Evolutionary conservation across 768 basidiomycete genomes (phyloP).

Genomic region (Leccinellum albellum): DNA sequence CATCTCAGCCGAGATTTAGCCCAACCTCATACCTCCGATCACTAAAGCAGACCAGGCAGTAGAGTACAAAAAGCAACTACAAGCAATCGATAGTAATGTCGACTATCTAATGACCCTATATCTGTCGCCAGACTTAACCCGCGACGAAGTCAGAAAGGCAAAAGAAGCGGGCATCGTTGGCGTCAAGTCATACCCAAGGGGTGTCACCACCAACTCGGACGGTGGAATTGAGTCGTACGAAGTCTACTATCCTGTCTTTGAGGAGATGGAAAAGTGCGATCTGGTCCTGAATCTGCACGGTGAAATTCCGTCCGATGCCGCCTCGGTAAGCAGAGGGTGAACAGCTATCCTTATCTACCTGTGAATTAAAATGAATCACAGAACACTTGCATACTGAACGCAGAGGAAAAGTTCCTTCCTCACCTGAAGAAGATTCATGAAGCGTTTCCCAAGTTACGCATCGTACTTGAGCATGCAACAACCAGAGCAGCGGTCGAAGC

Average conservation of each 20-base stretch:
- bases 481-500: slow-evolving; percentile 87
- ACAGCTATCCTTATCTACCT: background rate
- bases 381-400: slow-evolving; percentile 92
- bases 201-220: slow-evolving; percentile 96
- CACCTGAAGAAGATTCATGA: slow-evolving; percentile 80
- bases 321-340: slow-evolving; percentile 38
- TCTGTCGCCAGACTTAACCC: slow-evolving; percentile 86
- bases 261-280: slow-evolving; percentile 87
- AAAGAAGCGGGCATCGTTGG: slow-evolving; percentile 78
- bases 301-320: slow-evolving; percentile 87
- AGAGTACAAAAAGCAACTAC: slow-evolving; percentile 71
- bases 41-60: slow-evolving; percentile 78
- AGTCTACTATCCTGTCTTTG: slow-evolving; percentile 88
- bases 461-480: slow-evolving; percentile 96
- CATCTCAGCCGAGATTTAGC: slow-evolving; percentile 45
- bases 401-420: slow-evolving; percentile 84
- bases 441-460: slow-evolving; percentile 84
- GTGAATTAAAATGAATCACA: slow-evolving; percentile 25
- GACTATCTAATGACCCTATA: slow-evolving; percentile 97
- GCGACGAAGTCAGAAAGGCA: slow-evolving; percentile 87
- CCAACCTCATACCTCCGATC: slow-evolving; percentile 89
- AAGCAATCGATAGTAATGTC: slow-evolving; percentile 68
- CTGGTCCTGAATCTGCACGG: slow-evolving; percentile 98
- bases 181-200: slow-evolving; percentile 95
- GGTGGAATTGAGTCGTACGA: slow-evolving; percentile 96